Evolutionary conservation across 805 yeast genomes (phyloP), one percentile per base, ranked within the genome.

Genomic region (Yarrowia alimentaria): DNA sequence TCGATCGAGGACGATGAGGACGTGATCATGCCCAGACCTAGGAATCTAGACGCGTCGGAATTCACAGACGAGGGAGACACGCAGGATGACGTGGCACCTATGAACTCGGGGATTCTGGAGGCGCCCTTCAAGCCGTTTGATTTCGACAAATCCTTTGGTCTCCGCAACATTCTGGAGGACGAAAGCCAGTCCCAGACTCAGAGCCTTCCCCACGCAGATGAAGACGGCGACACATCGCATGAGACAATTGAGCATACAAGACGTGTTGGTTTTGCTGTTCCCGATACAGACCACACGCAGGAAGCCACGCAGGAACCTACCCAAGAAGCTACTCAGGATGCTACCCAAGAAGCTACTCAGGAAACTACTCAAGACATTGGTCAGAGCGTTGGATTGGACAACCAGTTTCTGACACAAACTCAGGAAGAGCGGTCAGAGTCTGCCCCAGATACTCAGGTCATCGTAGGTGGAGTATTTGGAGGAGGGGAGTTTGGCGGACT

Each of bases 41-140:
- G n/a, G n/a, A n/a, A n/a, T n/a, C n/a, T n/a, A n/a, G n/a, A n/a
- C 26, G 37, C 28, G 29, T 31, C 37, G 16, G 9, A 37, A 29
- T 3, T n/a, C 50, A 3, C 35, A 17, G 50, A 30, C 29, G 50
- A 43, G n/a, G 37, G 21, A 2, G 50, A 43, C 22, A 43, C 50
- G 5, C 50, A 43, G 30, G 37, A 43, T 5, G 50, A 43, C 29
- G 28, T 40, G n/a, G n/a, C n/a, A n/a, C n/a, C n/a, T n/a, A n/a
- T n/a, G n/a, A n/a, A n/a, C n/a, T 40, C 47, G n/a, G 33, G 28
- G 25, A 24, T 28, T 2, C 33, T 40, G 1, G 47, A 40, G 6
- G 47, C 33, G 2, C 47, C 47, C 10, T 10, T 24, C 2, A 17
- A 40, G 19, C 47, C 47, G 18, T 40, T 40, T 20, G 47, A 40